These are phyloP conservation scores for Grigorovia humatica DNA, from an alignment of 805 yeast species.

Conservation along the genomic window DNA sequence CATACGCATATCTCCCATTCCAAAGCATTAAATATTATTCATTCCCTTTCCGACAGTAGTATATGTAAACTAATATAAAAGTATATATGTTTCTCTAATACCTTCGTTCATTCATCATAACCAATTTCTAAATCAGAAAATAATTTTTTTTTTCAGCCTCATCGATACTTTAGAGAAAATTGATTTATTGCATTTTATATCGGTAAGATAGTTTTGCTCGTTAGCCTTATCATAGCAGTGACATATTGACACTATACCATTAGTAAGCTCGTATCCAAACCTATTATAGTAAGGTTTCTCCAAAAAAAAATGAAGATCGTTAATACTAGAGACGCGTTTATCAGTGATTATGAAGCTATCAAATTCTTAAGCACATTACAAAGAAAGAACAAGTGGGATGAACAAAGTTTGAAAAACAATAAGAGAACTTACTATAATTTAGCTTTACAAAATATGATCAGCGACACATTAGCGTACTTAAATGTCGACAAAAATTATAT, in stretches of 20 bases:
- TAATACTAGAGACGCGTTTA: slow-evolving; percentile 40
- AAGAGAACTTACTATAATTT: slow-evolving; percentile 27
- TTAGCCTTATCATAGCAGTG: too few species aligned
- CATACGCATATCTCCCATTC: neutral
- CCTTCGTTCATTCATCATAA: too few species aligned
- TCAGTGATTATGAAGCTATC: slow-evolving; percentile 48
- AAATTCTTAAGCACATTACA: slow-evolving; percentile 39
- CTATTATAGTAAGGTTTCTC: neutral
- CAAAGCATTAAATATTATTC: neutral
- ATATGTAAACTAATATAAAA: neutral
- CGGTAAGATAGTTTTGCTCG: too few species aligned
- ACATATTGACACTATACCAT: too few species aligned
- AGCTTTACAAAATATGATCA: slow-evolving; percentile 28
- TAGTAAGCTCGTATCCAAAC: too few species aligned
- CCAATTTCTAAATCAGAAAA: too few species aligned
- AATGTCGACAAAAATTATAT: slow-evolving; percentile 12
- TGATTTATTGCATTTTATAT: too few species aligned
- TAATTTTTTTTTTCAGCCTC: too few species aligned
- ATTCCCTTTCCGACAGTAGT: neutral
- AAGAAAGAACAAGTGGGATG: slow-evolving; percentile 29
- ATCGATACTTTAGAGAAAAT: too few species aligned
- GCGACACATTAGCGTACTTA: slow-evolving; percentile 25
- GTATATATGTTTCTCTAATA: neutral
- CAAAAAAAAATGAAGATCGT: slow-evolving; percentile 33
- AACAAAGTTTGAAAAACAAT: slow-evolving; percentile 7